These are phyloP conservation scores for Tylopilus sp. DNA, from an alignment of 1,284 basidiomycete species.

Conservation along the genomic window DNA sequence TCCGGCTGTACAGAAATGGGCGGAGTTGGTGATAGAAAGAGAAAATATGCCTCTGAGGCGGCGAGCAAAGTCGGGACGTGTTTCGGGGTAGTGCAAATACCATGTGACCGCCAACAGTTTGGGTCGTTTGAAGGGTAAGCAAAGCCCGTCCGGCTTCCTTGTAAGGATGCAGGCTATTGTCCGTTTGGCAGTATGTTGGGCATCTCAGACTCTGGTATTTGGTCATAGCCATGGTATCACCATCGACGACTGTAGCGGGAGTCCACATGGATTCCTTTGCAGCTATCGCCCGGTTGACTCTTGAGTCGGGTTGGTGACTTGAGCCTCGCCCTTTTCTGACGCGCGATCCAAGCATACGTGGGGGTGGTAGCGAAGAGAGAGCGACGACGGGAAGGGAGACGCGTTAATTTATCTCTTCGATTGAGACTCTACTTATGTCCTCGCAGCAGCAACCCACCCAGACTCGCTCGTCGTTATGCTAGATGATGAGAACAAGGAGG, in stretches of 20 bases:
- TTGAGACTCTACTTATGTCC: too few species aligned
- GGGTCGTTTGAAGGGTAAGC: slow-evolving; percentile 37
- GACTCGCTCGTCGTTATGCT: too few species aligned
- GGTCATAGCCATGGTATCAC: slow-evolving; percentile 43
- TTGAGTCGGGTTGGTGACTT: slow-evolving; percentile 7
- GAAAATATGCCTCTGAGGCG: slow-evolving; percentile 51
- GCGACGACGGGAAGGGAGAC: slow-evolving; percentile 20
- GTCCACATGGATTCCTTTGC: slow-evolving; percentile 35
- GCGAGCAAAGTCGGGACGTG: slow-evolving; percentile 51
- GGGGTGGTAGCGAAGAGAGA: not conserved
- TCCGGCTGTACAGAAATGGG: slow-evolving; percentile 40
- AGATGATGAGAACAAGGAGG: too few species aligned
- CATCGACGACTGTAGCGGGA: slow-evolving; percentile 42
- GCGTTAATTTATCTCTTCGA: not conserved
- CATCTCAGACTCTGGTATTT: slow-evolving; percentile 36
- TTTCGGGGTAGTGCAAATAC: slow-evolving; percentile 59
- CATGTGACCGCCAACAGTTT: slow-evolving; percentile 59
- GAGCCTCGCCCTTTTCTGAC: slow-evolving; percentile 37
- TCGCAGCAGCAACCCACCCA: too few species aligned
- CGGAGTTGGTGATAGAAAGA: too few species aligned
- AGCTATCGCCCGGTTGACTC: not conserved
- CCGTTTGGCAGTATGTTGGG: slow-evolving; percentile 40
- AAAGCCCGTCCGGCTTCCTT: slow-evolving; percentile 36
- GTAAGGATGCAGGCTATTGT: slow-evolving; percentile 21
- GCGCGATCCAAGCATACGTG: slow-evolving; percentile 20